Percentiles rank a stretch among this genome's conserved stretches.
Conservation (phyloP, 768 basidiomycete genomes). For the Rhizopogon rudus region DNA sequence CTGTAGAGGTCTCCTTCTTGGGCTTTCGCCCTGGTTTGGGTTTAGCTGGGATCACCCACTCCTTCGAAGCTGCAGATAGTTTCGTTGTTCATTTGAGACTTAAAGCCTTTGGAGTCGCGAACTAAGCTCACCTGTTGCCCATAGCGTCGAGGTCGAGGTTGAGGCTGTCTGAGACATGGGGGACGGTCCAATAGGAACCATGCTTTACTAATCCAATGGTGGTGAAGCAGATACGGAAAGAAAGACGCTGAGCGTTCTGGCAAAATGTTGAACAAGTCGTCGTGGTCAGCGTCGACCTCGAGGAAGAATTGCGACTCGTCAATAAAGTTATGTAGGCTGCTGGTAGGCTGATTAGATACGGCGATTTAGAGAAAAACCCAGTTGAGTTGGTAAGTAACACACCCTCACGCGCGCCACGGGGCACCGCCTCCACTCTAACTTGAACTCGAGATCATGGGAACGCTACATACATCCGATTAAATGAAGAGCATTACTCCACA, state of each 20-base stretch:
- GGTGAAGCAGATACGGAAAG: slow-evolving; percentile 8
- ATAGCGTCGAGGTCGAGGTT: slow-evolving; percentile 55
- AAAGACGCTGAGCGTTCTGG: background rate
- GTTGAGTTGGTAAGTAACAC: background rate
- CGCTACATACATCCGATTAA: background rate
- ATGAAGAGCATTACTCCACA: slow-evolving; percentile 34
- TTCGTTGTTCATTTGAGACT: slow-evolving; percentile 2
- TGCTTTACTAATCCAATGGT: slow-evolving; percentile 13
- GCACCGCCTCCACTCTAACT: background rate
- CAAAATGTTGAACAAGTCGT: background rate
- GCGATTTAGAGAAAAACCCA: background rate
- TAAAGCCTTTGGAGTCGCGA: background rate
- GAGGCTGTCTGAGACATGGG: slow-evolving; percentile 25
- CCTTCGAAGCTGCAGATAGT: slow-evolving; percentile 63
- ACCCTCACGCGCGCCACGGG: background rate
- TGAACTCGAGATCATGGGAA: background rate
- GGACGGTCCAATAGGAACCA: slow-evolving; percentile 25
- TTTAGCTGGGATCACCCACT: slow-evolving; percentile 85
- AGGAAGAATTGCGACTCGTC: background rate
- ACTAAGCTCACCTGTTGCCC: slow-evolving; percentile 62
- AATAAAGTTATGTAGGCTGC: background rate
- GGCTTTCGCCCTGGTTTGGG: slow-evolving; percentile 87
- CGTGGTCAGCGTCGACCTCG: background rate
- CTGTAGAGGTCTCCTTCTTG: slow-evolving; percentile 52
- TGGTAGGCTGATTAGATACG: background rate